These are phyloP conservation scores for Torulaspora franciscae DNA, from an alignment of 805 yeast species.

Conservation along the genomic window DNA sequence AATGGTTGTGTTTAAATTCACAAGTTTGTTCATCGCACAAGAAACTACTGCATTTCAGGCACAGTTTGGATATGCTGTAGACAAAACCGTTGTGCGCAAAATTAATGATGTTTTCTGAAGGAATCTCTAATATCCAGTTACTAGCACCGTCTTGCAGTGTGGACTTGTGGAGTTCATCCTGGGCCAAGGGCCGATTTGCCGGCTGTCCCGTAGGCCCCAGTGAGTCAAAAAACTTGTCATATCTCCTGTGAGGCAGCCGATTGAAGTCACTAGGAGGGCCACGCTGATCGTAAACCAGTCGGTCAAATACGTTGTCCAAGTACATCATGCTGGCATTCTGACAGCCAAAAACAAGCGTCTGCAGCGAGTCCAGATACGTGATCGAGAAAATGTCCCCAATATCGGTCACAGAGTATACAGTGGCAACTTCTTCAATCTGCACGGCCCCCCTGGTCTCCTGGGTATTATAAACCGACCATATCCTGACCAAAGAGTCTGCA, in stretches of 20 bases:
- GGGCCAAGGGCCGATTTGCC: slow-evolving; percentile 24
- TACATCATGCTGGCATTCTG: slow-evolving; percentile 87
- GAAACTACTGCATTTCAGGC: slow-evolving; percentile 14
- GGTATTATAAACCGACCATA: slow-evolving; percentile 59
- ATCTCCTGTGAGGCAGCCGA: slow-evolving; percentile 59
- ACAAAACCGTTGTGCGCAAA: slow-evolving; percentile 93
- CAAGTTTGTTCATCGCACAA: slow-evolving; percentile 3
- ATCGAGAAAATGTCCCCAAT: slow-evolving; percentile 91
- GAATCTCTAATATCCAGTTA: slow-evolving; percentile 55
- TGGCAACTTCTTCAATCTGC: slow-evolving; percentile 48
- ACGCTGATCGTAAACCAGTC: slow-evolving; percentile 14
- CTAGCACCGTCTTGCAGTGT: slow-evolving; percentile 9
- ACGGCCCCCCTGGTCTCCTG: slow-evolving; percentile 11
- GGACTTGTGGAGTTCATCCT: slow-evolving; percentile 7
- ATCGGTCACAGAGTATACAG: slow-evolving; percentile 78
- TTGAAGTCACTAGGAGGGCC: slow-evolving; percentile 29
- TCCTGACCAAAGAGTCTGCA: slow-evolving; percentile 81
- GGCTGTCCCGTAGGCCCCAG: slow-evolving; percentile 69
- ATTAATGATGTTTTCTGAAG: slow-evolving; percentile 55
- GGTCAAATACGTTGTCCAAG: slow-evolving; percentile 42
- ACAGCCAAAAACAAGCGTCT: slow-evolving; percentile 76
- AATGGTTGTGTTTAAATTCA: slow-evolving; percentile 5
- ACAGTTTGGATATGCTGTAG: slow-evolving; percentile 49
- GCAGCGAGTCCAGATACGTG: slow-evolving; percentile 55
- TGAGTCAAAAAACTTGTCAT: slow-evolving; percentile 85